These are phyloP conservation scores for Kodamaea derodonti DNA, from an alignment of 1,139 yeast species.

Conservation along the genomic window DNA sequence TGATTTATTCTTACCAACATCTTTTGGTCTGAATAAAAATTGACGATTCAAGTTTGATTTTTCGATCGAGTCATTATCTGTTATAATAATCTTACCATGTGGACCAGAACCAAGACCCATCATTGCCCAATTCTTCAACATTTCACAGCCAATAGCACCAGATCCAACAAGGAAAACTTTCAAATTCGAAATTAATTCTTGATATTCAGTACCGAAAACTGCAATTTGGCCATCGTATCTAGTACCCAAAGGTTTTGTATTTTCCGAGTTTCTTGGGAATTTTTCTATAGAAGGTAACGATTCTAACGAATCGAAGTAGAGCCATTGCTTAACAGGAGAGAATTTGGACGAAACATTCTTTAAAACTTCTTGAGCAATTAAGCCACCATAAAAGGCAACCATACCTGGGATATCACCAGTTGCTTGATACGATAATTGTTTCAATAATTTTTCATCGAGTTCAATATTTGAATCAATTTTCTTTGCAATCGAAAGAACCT, in stretches of 20 bases:
- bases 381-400: constrained; percentile 89
- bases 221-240: constrained; percentile 94
- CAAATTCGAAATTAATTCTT: constrained; percentile 67
- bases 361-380: constrained; percentile 93
- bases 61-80: constrained; percentile 95
- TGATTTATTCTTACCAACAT: constrained; percentile 88
- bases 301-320: constrained; percentile 92
- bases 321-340: constrained; percentile 83
- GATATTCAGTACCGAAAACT: constrained; percentile 81
- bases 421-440: constrained; percentile 77
- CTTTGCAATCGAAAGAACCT: constrained; percentile 57
- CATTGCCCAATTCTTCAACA: constrained; percentile 97
- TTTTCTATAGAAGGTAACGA: constrained; percentile 64
- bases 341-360: constrained; percentile 95
- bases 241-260: constrained; percentile 70
- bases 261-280: constrained; percentile 62
- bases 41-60: constrained; percentile 95
- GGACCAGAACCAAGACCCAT: constrained; percentile 94
- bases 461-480: constrained; percentile 46
- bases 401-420: constrained; percentile 90
- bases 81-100: constrained; percentile 74
- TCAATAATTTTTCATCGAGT: constrained; percentile 63
- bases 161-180: constrained; percentile 92
- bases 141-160: constrained; percentile 99
- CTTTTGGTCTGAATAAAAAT: constrained; percentile 88